A percentile compares a stretch with the other conserved stretches of the same genome.
These are phyloP conservation scores for Streptanthus diversifolius DNA, from an alignment of 345 rosid species.

Conservation along the genomic window DNA sequence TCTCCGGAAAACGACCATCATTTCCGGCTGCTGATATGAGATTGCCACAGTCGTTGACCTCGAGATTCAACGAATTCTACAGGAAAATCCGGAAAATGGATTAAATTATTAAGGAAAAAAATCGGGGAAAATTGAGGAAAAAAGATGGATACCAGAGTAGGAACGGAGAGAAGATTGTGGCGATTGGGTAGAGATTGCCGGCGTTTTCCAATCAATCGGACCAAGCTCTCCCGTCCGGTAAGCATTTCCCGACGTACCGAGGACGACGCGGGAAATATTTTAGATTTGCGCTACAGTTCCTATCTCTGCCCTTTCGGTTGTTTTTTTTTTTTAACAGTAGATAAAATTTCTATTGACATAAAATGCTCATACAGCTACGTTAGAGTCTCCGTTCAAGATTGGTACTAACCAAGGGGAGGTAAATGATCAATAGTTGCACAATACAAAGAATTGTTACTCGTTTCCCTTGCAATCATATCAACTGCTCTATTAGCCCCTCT, in stretches of 20 bases:
- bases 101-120: background rate
- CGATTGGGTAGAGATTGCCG: conserved; percentile 64
- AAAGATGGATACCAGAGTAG: conserved; percentile 37
- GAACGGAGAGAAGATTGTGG: conserved; percentile 45
- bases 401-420: too few species aligned
- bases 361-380: too few species aligned
- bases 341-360: too few species aligned
- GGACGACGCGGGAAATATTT: conserved; percentile 26
- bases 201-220: conserved; percentile 69
- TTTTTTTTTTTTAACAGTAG: too few species aligned
- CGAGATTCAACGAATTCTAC: conserved; percentile 46
- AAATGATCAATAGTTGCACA: too few species aligned
- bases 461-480: too few species aligned
- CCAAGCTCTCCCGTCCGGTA: conserved; percentile 66
- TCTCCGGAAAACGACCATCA: background rate
- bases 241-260: conserved; percentile 42
- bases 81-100: background rate
- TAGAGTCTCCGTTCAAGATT: too few species aligned
- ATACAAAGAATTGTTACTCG: too few species aligned
- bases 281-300: background rate
- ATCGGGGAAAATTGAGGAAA: background rate
- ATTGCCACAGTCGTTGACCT: conserved; percentile 26
- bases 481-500: too few species aligned
- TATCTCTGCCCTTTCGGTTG: conserved; percentile 5
- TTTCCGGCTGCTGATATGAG: conserved; percentile 1